Conservation (phyloP, 2,329 filamentous ascomycete species). For the Paraconiothyrium brasiliense region DNA sequence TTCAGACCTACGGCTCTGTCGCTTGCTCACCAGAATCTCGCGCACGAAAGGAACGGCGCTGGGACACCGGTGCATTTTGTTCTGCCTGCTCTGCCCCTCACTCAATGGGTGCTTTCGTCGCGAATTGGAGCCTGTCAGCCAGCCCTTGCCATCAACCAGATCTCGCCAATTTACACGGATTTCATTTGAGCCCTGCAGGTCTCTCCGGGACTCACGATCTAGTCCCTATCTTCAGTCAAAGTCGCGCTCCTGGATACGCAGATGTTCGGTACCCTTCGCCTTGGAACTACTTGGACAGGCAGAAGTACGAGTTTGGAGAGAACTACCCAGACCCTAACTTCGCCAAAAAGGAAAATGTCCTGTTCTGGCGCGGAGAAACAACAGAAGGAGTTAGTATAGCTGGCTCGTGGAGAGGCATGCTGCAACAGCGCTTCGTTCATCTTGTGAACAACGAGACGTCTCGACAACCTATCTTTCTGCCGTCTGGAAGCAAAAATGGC, state of each 20-base stretch:
- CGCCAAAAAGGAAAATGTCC: constrained; percentile 67
- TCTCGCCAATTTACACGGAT: constrained; percentile 75
- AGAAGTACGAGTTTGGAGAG: constrained; percentile 60
- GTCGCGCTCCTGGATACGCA: constrained; percentile 75
- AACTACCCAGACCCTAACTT: constrained; percentile 65
- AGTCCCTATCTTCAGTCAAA: constrained; percentile 78
- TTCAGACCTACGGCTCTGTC: constrained; percentile 54
- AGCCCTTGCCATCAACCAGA: constrained; percentile 82
- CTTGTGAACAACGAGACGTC: constrained; percentile 53
- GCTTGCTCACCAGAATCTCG: constrained; percentile 72
- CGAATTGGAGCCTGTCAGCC: constrained; percentile 70
- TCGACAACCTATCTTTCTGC: constrained; percentile 44
- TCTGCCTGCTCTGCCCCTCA: constrained; percentile 70
- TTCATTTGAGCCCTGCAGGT: constrained; percentile 72
- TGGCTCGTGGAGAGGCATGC: constrained; percentile 73
- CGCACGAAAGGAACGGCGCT: constrained; percentile 66
- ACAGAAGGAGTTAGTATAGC: constrained; percentile 60
- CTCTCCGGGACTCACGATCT: constrained; percentile 71
- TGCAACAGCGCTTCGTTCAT: constrained; percentile 76
- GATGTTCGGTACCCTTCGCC: constrained; percentile 78
- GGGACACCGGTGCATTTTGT: constrained; percentile 73
- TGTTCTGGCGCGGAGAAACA: constrained; percentile 81
- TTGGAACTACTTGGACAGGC: constrained; percentile 70
- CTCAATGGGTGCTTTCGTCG: constrained; percentile 72
- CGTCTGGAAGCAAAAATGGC: constrained; percentile 59